Base-by-base conservation (phyloP, 163 green algal genomes). In the Chloroidium sp. region DNA sequence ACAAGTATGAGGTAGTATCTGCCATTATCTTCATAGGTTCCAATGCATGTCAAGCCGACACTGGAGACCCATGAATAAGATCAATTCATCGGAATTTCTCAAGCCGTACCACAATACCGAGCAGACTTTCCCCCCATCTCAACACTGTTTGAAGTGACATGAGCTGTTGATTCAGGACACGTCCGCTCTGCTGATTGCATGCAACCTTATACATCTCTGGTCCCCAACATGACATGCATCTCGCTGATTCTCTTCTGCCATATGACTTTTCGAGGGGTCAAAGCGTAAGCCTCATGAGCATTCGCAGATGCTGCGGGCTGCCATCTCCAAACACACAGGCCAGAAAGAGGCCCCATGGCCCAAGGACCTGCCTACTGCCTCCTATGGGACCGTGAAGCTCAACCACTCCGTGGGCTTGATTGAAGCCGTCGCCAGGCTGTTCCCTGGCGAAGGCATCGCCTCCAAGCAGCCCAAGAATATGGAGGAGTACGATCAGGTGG, bases 401-500 rank as follows among this genome's bases (percentile, higher is more conserved):
- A n/a, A 6, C 6, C 64, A 62, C 86, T 62, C 10, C 1, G 78
- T 58, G 62, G 10, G 8, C 57, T 62, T 79, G 69, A 4, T 88
- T 36, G 82, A 81, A 2, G 69, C 82, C 4, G n/a, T 86, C 72
- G 69, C 69, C 6, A 36, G 62, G 1, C 62, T 89, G 60, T 62
- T 8, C 1, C 76, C 76, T 4, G 81, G 79, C 0, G 79, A 86
- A 75, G 80, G 79, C 61, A 86, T 88, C 62, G 64, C 62, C 8
- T 81, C 79, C 2, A 75, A 81, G 12, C 69, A 81, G 12, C 86
- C 90, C 0, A 57, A 85, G 13, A 75, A 74, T 72, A 93, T 93
- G 90, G 90, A 94, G 67, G 79, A 90, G 61, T 92, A 92, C 62
- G 88, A 83, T 4, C 88, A 92, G 81, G 67, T 76, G 85, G 90